phyloP scores from a whole-genome alignment of 1,284 basidiomycete genomes.

The Cryptococcus sp. region DNA sequence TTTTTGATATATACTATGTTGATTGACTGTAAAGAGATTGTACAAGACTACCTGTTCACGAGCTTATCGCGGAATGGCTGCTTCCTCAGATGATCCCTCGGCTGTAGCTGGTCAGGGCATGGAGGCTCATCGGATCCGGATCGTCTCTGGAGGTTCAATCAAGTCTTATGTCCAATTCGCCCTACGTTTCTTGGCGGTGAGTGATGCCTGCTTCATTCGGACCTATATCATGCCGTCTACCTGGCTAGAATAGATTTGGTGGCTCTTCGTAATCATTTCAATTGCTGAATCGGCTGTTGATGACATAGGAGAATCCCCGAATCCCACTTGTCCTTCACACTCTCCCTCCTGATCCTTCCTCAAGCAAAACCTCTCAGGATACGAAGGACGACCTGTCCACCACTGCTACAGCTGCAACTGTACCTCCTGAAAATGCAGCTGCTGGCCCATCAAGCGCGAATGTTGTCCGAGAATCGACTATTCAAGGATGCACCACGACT shows the following conservation, averaged over 20 bases:
- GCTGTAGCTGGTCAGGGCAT: too few species aligned
- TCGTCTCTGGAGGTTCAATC: slow-evolving; percentile 20
- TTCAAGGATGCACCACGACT: slow-evolving; percentile 54
- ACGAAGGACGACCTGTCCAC: too few species aligned
- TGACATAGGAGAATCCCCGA: slow-evolving; percentile 61
- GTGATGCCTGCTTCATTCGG: slow-evolving; percentile 16
- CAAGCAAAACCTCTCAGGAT: neutral
- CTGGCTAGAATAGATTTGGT: neutral
- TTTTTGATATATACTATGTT: too few species aligned
- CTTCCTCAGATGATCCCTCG: too few species aligned
- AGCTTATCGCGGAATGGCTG: too few species aligned
- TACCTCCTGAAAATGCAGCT: too few species aligned
- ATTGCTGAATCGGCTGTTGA: neutral
- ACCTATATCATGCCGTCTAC: too few species aligned
- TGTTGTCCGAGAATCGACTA: slow-evolving; percentile 10
- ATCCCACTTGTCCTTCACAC: slow-evolving; percentile 68
- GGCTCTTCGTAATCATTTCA: neutral
- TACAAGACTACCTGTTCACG: too few species aligned
- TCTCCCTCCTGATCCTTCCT: slow-evolving; percentile 29
- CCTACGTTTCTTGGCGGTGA: slow-evolving; percentile 60
- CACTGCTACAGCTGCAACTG: too few species aligned
- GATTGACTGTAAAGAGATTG: neutral
- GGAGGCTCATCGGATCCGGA: slow-evolving; percentile 15
- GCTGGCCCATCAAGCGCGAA: too few species aligned
- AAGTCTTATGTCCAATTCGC: slow-evolving; percentile 17